phyloP scores from a whole-genome alignment of 2,329 filamentous ascomycete species.

The Alternaria angustiovoidea region DNA sequence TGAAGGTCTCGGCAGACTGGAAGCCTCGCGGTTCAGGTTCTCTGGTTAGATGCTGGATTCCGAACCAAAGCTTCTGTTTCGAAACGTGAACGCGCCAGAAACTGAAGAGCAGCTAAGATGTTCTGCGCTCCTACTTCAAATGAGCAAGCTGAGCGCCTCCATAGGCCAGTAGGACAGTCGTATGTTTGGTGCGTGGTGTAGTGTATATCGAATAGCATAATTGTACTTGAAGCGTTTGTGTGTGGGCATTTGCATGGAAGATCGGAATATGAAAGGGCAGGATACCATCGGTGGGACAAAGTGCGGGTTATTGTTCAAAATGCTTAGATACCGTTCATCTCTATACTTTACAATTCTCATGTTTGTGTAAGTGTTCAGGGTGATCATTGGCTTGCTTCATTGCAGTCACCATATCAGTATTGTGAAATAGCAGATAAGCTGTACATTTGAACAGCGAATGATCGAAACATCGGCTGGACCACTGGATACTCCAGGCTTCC shows the following conservation, averaged over 20 bases:
- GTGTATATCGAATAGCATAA: conserved; percentile 22
- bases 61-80: conserved; percentile 12
- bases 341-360: background rate
- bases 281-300: conserved; percentile 17
- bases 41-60: conserved; percentile 40
- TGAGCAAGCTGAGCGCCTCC: background rate
- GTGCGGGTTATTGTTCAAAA: conserved; percentile 5
- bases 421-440: background rate
- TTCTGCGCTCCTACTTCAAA: background rate
- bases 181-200: conserved; percentile 10
- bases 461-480: background rate
- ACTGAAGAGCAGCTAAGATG: background rate
- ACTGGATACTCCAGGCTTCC: background rate
- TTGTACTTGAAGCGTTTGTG: conserved; percentile 27
- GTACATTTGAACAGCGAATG: background rate
- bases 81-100: background rate
- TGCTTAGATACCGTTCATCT: conserved; percentile 12
- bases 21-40: conserved; percentile 88
- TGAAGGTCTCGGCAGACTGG: conserved; percentile 86
- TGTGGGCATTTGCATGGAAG: conserved; percentile 30
- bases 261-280: conserved; percentile 15
- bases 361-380: background rate
- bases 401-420: too few relatives aligned
- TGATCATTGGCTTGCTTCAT: background rate
- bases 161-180: background rate